Evolutionary conservation across 768 basidiomycete species (phyloP).

Genomic region (Hortiboletus campestris): DNA sequence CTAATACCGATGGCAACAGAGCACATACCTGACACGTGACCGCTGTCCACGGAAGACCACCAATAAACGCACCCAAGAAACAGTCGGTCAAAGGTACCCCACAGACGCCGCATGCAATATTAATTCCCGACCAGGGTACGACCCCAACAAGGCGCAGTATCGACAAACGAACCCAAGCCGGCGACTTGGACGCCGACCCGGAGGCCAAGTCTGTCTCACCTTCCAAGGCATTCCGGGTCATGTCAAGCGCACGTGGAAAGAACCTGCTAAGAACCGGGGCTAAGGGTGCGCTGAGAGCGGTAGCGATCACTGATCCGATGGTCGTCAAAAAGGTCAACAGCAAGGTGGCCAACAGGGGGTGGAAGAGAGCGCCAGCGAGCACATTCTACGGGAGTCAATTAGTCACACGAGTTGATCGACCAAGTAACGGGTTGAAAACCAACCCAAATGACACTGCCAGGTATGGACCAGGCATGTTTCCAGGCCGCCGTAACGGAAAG

Average conservation of each 20-base stretch:
- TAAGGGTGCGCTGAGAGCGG: conserved; percentile 76
- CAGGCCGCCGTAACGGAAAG: conserved; percentile 83
- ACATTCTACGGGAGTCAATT: conserved; percentile 64
- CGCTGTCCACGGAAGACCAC: conserved; percentile 84
- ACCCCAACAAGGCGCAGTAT: conserved; percentile 88
- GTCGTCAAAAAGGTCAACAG: conserved; percentile 85
- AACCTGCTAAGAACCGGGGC: conserved; percentile 78
- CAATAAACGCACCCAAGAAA: conserved; percentile 79
- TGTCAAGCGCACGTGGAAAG: conserved; percentile 81
- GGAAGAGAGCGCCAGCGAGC: conserved; percentile 82
- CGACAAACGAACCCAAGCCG: conserved; percentile 81
- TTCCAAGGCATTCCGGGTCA: conserved; percentile 80
- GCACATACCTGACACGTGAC: conserved; percentile 79
- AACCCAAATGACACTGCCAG: conserved; percentile 91
- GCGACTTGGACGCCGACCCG: conserved; percentile 35
- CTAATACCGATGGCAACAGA: conserved; percentile 11
- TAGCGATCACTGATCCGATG: conserved; percentile 79
- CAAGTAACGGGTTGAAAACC: conserved; percentile 24
- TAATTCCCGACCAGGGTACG: conserved; percentile 97
- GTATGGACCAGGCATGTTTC: conserved; percentile 98
- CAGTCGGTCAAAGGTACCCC: conserved; percentile 76
- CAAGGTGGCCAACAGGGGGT: conserved; percentile 76
- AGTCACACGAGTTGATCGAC: conserved; percentile 12
- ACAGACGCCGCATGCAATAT: conserved; percentile 92
- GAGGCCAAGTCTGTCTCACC: conserved; percentile 51